Evolutionary conservation across 306 rosid species (phyloP).

Genomic region (Delonix regia): DNA sequence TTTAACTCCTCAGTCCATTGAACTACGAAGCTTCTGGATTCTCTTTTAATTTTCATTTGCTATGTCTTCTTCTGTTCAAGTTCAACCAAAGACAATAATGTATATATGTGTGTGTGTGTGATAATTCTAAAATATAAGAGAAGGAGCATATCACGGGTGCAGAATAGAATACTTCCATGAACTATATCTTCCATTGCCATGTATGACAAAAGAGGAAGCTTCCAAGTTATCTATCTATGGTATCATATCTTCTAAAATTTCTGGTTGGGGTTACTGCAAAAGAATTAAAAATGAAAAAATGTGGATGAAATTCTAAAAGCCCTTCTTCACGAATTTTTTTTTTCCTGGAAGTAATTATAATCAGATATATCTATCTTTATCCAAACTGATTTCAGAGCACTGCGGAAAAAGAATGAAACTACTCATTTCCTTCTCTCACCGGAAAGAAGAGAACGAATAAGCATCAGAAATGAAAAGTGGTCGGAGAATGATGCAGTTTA

Average conservation of each 20-base stretch:
- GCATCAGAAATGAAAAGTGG: conserved; percentile 34
- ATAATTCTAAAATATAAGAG: too few species aligned
- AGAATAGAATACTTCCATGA: background rate
- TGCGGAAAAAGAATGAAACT: too few species aligned
- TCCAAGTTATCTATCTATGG: conserved; percentile 5
- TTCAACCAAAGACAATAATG: background rate
- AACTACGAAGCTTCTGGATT: conserved; percentile 35
- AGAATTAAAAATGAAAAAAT: background rate
- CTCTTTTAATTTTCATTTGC: conserved; percentile 31
- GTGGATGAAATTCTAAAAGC: background rate
- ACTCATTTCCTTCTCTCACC: background rate
- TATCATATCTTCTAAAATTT: background rate
- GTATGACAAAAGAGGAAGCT: conserved; percentile 35
- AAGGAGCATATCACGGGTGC: conserved; percentile 40
- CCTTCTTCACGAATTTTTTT: too few species aligned
- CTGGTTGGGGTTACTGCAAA: background rate
- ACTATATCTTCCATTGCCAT: conserved; percentile 24
- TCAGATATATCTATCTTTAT: too few species aligned
- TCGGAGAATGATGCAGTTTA: background rate
- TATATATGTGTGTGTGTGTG: too few species aligned
- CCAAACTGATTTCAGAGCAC: too few species aligned
- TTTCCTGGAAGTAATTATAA: too few species aligned
- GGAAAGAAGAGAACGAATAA: background rate
- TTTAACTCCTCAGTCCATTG: conserved; percentile 23
- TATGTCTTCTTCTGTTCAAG: conserved; percentile 30